Evolutionary conservation across 768 basidiomycete genomes (phyloP), one percentile per base, ranked within the genome.

Genomic region (Agaricus blazei): DNA sequence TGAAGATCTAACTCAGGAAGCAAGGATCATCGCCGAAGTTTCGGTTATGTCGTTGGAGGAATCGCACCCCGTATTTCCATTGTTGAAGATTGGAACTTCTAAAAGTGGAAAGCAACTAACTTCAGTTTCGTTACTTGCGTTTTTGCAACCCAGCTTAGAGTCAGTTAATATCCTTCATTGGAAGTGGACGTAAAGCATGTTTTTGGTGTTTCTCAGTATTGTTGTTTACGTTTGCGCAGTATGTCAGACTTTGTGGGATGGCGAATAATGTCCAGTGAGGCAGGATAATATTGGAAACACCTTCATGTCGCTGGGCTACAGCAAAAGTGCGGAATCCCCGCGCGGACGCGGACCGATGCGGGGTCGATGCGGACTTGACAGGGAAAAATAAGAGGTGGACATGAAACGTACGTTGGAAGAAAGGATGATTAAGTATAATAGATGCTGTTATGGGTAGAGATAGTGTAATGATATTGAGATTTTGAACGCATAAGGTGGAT

Each of bases 251-350:
- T 53, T 61, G 15, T 19, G 58, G 9, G 57, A 45, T 44, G 24
- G 29, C 28, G 43, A 26, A 59, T 64, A 59, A 56, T 47, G 37
- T 41, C 65, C 51, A 19, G 49, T 34, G 37, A 66, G 68, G 65
- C 55, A 64, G 45, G 68, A 67, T 47, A 62, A 68, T 47, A 65
- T 62, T 48, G 68, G 63, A 1, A 53, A 49, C 3, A 51, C 45
- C 11, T 64, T 56, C 31, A 56, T 52, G 36, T 71, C 70, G 1
- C 65, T n/a, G n/a, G n/a, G n/a, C n/a, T n/a, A n/a, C n/a, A n/a
- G n/a, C n/a, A n/a, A n/a, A n/a, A n/a, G n/a, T n/a, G n/a, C n/a
- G n/a, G n/a, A n/a, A n/a, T n/a, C n/a, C n/a, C n/a, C n/a, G n/a
- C n/a, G n/a, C n/a, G n/a, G n/a, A n/a, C n/a, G n/a, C n/a, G n/a